Percentiles rank a stretch among this genome's conserved stretches.
phyloP scores from a whole-genome alignment of 495 filamentous ascomycete species.

The Talaromyces stipitatus region DNA sequence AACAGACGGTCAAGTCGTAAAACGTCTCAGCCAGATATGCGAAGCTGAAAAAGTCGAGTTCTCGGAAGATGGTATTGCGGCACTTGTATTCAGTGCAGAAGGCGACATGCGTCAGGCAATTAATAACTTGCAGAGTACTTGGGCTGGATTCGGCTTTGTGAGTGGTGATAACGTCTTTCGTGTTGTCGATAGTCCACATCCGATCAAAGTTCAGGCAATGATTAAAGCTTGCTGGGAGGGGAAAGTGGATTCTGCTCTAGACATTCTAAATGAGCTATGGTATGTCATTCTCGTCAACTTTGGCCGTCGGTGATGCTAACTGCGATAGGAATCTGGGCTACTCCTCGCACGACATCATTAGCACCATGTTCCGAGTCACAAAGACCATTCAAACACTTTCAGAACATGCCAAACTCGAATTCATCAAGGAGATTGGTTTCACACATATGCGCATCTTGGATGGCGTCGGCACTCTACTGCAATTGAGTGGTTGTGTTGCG shows the following conservation, averaged over 20 bases:
- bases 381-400: slow-evolving; percentile 86
- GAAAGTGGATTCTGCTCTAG: slow-evolving; percentile 79
- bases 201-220: slow-evolving; percentile 97
- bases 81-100: slow-evolving; percentile 92
- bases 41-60: slow-evolving; percentile 80
- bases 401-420: slow-evolving; percentile 90
- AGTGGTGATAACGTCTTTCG: slow-evolving; percentile 97
- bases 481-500: slow-evolving; percentile 85
- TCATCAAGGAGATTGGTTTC: slow-evolving; percentile 97
- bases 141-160: slow-evolving; percentile 94
- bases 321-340: slow-evolving; percentile 66
- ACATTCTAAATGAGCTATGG: slow-evolving; percentile 88
- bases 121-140: slow-evolving; percentile 95
- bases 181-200: slow-evolving; percentile 94
- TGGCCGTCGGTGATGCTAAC: not conserved
- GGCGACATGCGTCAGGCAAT: slow-evolving; percentile 99
- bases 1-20: slow-evolving; percentile 87
- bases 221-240: slow-evolving; percentile 93
- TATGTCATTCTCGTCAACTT: slow-evolving; percentile 14
- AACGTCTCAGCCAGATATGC: slow-evolving; percentile 83
- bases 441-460: slow-evolving; percentile 98
- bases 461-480: slow-evolving; percentile 88
- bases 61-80: slow-evolving; percentile 89
- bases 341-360: slow-evolving; percentile 93
- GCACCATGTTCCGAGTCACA: slow-evolving; percentile 97